phyloP scores from a whole-genome alignment of 2,329 filamentous ascomycete genomes.

The Aspergillus quadricinctus region DNA sequence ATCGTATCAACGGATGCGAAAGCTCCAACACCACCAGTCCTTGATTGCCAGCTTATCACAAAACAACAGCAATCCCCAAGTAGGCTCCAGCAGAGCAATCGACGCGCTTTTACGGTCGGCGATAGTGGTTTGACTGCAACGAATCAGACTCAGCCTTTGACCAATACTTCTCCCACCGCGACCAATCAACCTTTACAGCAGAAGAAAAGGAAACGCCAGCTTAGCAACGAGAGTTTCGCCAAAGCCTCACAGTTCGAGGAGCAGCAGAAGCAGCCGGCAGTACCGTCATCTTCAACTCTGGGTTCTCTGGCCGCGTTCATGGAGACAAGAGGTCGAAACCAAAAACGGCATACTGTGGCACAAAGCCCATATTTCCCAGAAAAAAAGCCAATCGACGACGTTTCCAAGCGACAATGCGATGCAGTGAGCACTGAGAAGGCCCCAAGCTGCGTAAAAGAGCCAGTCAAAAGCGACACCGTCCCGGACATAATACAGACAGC shows the following conservation, averaged over 20 bases:
- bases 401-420: background rate
- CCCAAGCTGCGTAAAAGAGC: background rate
- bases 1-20: background rate
- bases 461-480: background rate
- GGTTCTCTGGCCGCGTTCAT: slow-evolving; percentile 50
- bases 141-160: no score
- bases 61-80: background rate
- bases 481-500: background rate
- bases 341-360: slow-evolving; percentile 23
- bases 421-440: background rate
- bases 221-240: background rate
- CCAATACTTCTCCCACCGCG: background rate
- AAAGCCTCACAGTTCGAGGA: background rate
- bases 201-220: background rate
- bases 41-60: background rate
- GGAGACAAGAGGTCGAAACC: slow-evolving; percentile 38
- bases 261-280: slow-evolving; percentile 7
- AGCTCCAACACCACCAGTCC: background rate
- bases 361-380: slow-evolving; percentile 23
- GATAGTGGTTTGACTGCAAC: background rate
- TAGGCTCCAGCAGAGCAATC: background rate
- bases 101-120: background rate
- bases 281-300: slow-evolving; percentile 29
- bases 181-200: background rate
- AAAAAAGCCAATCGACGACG: background rate